These are phyloP conservation scores for Sutorius eximius DNA, from an alignment of 1,284 basidiomycete species.

Conservation along the genomic window DNA sequence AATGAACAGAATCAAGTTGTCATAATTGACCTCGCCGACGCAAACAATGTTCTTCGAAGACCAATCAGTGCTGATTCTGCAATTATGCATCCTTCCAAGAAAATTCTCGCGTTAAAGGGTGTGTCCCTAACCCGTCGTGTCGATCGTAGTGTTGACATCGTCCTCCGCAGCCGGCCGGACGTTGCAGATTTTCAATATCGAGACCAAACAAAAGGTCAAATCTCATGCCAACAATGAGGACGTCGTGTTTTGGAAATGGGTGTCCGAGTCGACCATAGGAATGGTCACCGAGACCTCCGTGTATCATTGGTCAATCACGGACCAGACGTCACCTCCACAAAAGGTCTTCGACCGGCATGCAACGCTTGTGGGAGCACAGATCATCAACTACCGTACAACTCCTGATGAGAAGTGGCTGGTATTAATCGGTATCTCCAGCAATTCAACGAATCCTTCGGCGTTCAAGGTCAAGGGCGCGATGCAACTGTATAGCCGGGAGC, in stretches of 20 bases:
- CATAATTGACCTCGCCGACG: conserved; percentile 94
- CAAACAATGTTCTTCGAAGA: conserved; percentile 93
- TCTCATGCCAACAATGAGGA: conserved; percentile 95
- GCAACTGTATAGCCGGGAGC: conserved; percentile 90
- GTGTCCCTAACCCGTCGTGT: conserved; percentile 27
- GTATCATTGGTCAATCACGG: conserved; percentile 88
- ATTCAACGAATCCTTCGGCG: conserved; percentile 85
- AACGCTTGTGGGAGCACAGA: conserved; percentile 92
- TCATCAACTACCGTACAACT: conserved; percentile 97
- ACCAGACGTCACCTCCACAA: conserved; percentile 73
- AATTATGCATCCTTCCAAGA: conserved; percentile 97
- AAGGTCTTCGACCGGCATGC: conserved; percentile 98
- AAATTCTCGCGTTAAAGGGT: conserved; percentile 97
- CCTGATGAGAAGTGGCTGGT: conserved; percentile 97
- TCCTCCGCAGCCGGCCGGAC: conserved; percentile 76
- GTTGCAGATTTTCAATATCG: conserved; percentile 98
- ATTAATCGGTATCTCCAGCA: conserved; percentile 93
- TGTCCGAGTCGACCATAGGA: conserved; percentile 87
- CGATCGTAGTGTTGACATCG: conserved; percentile 5
- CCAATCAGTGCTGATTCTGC: conserved; percentile 98
- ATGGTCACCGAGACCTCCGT: conserved; percentile 95
- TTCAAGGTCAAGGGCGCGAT: conserved; percentile 99
- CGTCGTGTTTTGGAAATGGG: conserved; percentile 99
- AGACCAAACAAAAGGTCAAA: conserved; percentile 96
- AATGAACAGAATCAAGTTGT: conserved; percentile 95